Percentiles rank a stretch among this genome's conserved stretches.
Evolutionary conservation across 1,284 basidiomycete genomes (phyloP).

Genomic region (Takashimella koratensis): DNA sequence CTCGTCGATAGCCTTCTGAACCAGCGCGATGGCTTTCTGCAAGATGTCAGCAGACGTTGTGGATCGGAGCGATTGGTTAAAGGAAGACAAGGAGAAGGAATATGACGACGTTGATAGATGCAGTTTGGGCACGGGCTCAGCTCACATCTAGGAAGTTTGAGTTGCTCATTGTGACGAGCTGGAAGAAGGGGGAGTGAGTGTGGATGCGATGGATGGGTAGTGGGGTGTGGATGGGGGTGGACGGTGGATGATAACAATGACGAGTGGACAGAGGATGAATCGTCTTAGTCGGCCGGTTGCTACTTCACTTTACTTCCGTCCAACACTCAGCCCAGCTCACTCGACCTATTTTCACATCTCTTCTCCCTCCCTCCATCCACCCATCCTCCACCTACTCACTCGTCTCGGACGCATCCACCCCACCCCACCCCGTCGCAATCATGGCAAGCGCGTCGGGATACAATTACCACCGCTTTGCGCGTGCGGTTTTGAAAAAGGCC

Average conservation of each 20-base stretch:
- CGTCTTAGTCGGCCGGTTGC: no score
- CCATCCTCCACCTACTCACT: background rate
- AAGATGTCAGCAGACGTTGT: background rate
- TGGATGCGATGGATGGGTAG: background rate
- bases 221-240: background rate
- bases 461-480: constrained; percentile 49
- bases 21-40: constrained; percentile 90
- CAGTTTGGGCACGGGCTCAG: constrained; percentile 5
- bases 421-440: background rate
- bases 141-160: constrained; percentile 55
- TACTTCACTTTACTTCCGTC: no score
- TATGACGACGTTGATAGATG: background rate
- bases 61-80: background rate
- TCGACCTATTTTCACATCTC: background rate
- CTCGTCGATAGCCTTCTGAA: constrained; percentile 91
- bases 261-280: background rate
- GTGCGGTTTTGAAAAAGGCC: constrained; percentile 48
- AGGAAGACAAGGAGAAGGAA: no score
- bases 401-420: background rate
- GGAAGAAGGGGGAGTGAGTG: no score
- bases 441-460: constrained; percentile 51
- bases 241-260: background rate
- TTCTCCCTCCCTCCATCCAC: background rate
- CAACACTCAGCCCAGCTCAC: no score
- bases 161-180: constrained; percentile 44